Percentiles rank a stretch among this genome's conserved stretches.
phyloP scores from a whole-genome alignment of 805 yeast genomes.

The Pichia kluyveri region DNA sequence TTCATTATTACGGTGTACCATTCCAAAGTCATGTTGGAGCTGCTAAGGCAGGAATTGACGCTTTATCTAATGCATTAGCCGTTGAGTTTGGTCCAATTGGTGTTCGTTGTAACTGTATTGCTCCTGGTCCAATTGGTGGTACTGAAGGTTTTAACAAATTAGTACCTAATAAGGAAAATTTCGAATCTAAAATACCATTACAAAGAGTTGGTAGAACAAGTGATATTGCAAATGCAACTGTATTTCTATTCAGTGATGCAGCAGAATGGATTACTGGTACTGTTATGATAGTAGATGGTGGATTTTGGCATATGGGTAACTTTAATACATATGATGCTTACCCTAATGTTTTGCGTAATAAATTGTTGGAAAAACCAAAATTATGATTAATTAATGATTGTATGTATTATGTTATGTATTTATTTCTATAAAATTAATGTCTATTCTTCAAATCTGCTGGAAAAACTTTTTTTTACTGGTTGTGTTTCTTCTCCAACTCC shows the following conservation, averaged over 20 bases:
- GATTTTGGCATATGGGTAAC: slow-evolving; percentile 71
- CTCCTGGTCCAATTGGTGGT: slow-evolving; percentile 84
- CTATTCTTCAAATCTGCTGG: neutral
- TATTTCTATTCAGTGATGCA: slow-evolving; percentile 76
- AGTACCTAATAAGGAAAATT: slow-evolving; percentile 31
- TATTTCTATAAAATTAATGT: neutral
- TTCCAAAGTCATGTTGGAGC: slow-evolving; percentile 88
- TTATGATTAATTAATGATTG: slow-evolving; percentile 9
- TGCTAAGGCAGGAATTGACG: slow-evolving; percentile 94
- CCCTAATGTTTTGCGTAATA: slow-evolving; percentile 32
- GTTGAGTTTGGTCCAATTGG: slow-evolving; percentile 91
- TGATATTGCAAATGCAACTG: slow-evolving; percentile 86
- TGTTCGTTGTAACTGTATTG: slow-evolving; percentile 71
- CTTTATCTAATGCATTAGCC: slow-evolving; percentile 73
- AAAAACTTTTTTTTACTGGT: neutral
- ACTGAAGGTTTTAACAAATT: slow-evolving; percentile 82
- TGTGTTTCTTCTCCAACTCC: neutral
- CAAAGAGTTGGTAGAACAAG: slow-evolving; percentile 59
- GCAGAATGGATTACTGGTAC: slow-evolving; percentile 73
- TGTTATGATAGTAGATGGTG: slow-evolving; percentile 81
- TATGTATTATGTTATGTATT: slow-evolving; percentile 3
- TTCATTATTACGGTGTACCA: slow-evolving; percentile 85
- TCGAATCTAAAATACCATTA: slow-evolving; percentile 46
- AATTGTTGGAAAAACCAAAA: slow-evolving; percentile 19
- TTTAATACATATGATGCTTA: slow-evolving; percentile 26